Conservation (phyloP, 2,329 filamentous ascomycete species). For the Sporothrix variecibatus region DNA sequence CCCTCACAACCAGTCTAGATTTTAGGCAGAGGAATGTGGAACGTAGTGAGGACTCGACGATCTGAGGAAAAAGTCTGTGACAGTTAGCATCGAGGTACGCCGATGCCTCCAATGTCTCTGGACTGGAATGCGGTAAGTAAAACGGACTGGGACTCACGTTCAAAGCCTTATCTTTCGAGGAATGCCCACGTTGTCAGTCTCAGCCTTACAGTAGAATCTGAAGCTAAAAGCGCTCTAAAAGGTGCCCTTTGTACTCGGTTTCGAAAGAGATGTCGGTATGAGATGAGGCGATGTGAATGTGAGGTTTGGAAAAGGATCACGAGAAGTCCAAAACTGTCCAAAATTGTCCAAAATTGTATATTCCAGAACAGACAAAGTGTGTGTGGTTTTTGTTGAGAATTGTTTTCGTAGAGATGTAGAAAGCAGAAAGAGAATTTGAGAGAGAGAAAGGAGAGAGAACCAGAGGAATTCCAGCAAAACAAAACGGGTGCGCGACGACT, state of each 20-base stretch:
- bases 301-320: too few relatives aligned
- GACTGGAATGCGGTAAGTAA: constrained; percentile 9
- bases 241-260: not conserved
- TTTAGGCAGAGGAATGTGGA: not conserved
- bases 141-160: not conserved
- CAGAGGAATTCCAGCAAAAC: not conserved
- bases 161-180: not conserved
- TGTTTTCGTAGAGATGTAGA: not conserved
- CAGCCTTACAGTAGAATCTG: not conserved
- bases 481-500: not conserved
- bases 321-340: not conserved
- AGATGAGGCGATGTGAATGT: not conserved
- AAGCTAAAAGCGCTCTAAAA: not conserved
- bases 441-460: not conserved
- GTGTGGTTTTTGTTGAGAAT: not conserved
- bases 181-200: not conserved
- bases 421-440: not conserved
- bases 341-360: not conserved
- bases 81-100: not conserved
- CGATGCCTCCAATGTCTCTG: not conserved
- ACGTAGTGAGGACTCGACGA: not conserved
- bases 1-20: not conserved
- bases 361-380: not conserved
- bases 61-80: not conserved
- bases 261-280: not conserved